These are phyloP conservation scores for Tetraselmis striata DNA, from an alignment of 139 green algal genomes.

Conservation along the genomic window DNA sequence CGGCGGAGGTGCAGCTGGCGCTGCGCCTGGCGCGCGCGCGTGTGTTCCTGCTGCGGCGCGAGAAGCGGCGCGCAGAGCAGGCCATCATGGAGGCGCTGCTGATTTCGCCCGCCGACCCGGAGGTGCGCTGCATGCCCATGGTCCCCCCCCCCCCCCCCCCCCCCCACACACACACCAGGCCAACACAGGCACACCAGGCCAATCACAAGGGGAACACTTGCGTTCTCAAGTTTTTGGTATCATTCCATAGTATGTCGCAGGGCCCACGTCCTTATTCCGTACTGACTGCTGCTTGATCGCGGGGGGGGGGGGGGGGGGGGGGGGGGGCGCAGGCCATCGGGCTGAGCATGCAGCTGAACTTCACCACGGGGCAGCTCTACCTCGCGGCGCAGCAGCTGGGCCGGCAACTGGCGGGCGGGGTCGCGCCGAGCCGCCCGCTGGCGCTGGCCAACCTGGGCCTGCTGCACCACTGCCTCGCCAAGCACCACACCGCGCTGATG, in stretches of 20 bases:
- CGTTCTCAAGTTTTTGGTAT: too few species aligned
- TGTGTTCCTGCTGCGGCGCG: neutral
- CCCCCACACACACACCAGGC: too few species aligned
- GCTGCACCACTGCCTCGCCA: neutral
- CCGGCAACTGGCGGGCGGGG: neutral
- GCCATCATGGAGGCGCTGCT: neutral
- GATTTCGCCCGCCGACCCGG: neutral
- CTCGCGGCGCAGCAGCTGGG: neutral
- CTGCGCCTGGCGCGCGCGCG: neutral
- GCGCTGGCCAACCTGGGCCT: neutral
- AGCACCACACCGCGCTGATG: neutral
- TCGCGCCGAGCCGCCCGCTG: neutral
- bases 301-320: too few species aligned
- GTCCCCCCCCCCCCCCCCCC: too few species aligned
- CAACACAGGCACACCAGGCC: too few species aligned
- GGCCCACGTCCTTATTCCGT: too few species aligned
- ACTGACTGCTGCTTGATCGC: too few species aligned
- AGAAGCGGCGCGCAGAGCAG: neutral
- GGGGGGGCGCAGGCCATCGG: too few species aligned
- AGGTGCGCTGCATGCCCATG: too few species aligned
- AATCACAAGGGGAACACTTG: too few species aligned
- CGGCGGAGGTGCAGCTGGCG: neutral
- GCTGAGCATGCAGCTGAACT: neutral
- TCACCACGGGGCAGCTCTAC: neutral
- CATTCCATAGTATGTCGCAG: too few species aligned